These are phyloP conservation scores for Angomonas deanei DNA, from an alignment of 208 protist genomes.

Conservation along the genomic window DNA sequence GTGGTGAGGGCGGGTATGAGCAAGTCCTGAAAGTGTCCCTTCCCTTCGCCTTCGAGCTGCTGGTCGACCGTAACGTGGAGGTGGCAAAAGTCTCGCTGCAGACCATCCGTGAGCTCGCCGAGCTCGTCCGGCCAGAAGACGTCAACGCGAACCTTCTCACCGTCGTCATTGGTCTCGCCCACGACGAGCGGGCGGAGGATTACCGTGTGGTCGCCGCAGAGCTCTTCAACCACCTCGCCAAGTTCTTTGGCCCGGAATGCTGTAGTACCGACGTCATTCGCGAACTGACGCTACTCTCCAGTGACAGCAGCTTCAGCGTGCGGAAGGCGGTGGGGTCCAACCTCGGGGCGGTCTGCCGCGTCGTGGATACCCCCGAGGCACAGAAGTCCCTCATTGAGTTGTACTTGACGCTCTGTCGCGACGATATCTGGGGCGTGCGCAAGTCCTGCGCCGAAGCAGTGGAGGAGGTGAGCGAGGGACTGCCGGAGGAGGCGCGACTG, in stretches of 20 bases:
- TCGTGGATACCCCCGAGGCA: conserved; percentile 43
- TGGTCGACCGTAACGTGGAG: conserved; percentile 94
- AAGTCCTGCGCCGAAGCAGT: conserved; percentile 91
- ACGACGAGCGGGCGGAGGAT: conserved; percentile 93
- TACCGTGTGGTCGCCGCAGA: conserved; percentile 91
- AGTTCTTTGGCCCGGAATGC: conserved; percentile 61
- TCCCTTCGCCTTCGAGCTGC: conserved; percentile 90
- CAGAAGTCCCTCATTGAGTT: conserved; percentile 71
- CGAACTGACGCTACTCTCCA: conserved; percentile 80
- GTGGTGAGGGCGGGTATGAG: conserved; percentile 77
- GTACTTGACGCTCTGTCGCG: conserved; percentile 86
- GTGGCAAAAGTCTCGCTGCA: conserved; percentile 83
- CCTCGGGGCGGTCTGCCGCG: conserved; percentile 66
- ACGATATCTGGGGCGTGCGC: conserved; percentile 95
- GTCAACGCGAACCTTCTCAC: conserved; percentile 83
- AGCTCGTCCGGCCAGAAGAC: conserved; percentile 76
- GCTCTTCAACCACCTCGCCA: conserved; percentile 86
- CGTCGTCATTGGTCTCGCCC: conserved; percentile 87
- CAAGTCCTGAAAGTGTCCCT: conserved; percentile 81
- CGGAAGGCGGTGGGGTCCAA: conserved; percentile 81
- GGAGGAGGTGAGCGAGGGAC: conserved; percentile 52
- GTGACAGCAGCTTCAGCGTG: conserved; percentile 88
- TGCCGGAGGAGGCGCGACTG: conserved; percentile 54
- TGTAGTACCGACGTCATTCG: conserved; percentile 69
- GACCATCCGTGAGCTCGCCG: conserved; percentile 75